Base-by-base conservation (phyloP, 768 basidiomycete species). In the Serendipita indica region DNA sequence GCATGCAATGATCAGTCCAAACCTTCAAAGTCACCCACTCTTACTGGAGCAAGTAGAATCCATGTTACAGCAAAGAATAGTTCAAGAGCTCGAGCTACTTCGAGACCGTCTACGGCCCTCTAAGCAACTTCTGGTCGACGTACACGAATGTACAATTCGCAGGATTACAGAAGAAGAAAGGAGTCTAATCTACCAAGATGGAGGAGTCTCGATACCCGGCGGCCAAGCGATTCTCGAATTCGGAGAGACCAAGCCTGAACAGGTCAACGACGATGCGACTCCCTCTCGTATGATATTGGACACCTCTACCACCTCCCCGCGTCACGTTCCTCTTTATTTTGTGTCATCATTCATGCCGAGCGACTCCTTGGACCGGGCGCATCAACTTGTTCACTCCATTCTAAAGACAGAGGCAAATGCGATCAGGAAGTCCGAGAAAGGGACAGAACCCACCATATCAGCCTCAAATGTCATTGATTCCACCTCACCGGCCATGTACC, bases 81-180 rank as follows among this genome's bases (percentile, higher is more conserved):
- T 90, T 1, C 86, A 89, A 67, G 89, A 90, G 64, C 69, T 90
- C 3, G 75, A 82, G 35, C 67, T 88, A 3, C 68, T 89, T 39
- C 72, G 70, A 0, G 75, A 77, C 12, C 68, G 66, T 4, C 66
- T 84, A n/a, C 39, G 59, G 57, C 61, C 72, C 64, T 45, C 67
- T 63, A 16, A 64, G 37, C 6, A 60, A 62, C 18, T 59, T 46
- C 5, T 43, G 5, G 27, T 25, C 6, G 13, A 63, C 20, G 39
- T 46, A 25, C 34, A 65, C 13, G 57, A 62, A 1, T 70, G 75
- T 20, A 62, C 84, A 49, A 69, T 90, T 32, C 77, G 85, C 35
- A 76, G 82, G 57, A 74, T 90, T 12, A 83, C 84, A 14, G 74
- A 78, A 34, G 69, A 69, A 12, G 86, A 89, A 66, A 82, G 79